phyloP scores from a whole-genome alignment of 179 eudicot genomes.

The Spergularia azorica region DNA sequence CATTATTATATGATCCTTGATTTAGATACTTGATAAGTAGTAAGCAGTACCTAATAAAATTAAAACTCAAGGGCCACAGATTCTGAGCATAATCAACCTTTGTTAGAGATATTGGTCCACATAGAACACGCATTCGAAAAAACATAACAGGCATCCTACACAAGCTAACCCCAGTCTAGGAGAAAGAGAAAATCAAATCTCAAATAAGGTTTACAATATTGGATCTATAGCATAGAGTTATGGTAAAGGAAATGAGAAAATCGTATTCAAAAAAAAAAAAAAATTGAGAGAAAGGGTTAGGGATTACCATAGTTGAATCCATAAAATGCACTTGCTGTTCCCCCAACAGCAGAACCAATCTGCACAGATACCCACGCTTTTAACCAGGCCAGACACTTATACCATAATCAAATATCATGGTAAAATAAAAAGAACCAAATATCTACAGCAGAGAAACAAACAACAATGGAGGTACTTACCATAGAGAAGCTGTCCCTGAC shows the following conservation, averaged over 20 bases:
- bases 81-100: neutral
- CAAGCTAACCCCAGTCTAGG: neutral
- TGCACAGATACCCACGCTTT: conserved; percentile 16
- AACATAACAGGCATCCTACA: conserved; percentile 1
- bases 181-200: neutral
- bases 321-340: conserved; percentile 84
- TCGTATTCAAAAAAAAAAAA: neutral
- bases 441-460: neutral
- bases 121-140: neutral
- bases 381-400: neutral
- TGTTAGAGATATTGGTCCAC: neutral
- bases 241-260: neutral
- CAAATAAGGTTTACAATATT: neutral
- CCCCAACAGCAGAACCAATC: conserved; percentile 97
- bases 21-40: neutral
- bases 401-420: neutral
- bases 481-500: conserved; percentile 81
- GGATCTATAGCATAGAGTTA: neutral
- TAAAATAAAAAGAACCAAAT: neutral
- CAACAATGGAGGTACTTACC: conserved; percentile 33
- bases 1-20: neutral
- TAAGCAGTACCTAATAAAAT: neutral
- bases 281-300: neutral
- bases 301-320: conserved; percentile 72
- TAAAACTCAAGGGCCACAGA: neutral